phyloP scores from a whole-genome alignment of 2,329 filamentous ascomycete genomes.

The Colletotrichum musicola region DNA sequence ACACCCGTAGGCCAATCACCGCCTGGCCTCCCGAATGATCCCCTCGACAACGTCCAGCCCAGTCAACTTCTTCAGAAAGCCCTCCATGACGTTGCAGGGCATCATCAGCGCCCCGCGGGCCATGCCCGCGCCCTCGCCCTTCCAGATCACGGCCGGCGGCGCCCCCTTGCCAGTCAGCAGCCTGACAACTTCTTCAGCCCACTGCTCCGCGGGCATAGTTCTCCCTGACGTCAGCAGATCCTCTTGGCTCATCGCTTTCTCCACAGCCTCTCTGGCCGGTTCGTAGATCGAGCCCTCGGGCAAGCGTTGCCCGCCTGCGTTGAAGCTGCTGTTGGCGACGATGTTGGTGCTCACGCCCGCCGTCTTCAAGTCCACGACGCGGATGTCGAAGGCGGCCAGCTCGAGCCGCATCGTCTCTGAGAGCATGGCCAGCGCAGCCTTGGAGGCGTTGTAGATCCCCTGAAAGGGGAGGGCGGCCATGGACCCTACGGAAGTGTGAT shows the following conservation, averaged over 20 bases:
- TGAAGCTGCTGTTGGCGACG: conserved; percentile 35
- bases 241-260: conserved; percentile 43
- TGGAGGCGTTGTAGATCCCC: conserved; percentile 43
- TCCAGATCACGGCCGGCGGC: conserved; percentile 43
- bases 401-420: conserved; percentile 46
- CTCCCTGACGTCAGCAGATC: conserved; percentile 8
- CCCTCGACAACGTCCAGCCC: conserved; percentile 42
- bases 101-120: conserved; percentile 38
- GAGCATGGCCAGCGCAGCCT: conserved; percentile 42
- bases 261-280: conserved; percentile 40
- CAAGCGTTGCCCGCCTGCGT: conserved; percentile 31
- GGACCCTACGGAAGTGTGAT: conserved; percentile 41
- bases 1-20: neutral
- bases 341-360: conserved; percentile 34
- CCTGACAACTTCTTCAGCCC: conserved; percentile 42
- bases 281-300: conserved; percentile 44
- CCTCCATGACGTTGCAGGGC: conserved; percentile 41
- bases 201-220: conserved; percentile 40
- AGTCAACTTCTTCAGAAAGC: conserved; percentile 42
- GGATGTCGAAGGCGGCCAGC: conserved; percentile 45
- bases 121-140: conserved; percentile 40
- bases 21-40: conserved; percentile 30
- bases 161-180: conserved; percentile 35
- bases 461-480: conserved; percentile 22
- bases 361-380: conserved; percentile 43